Conservation (phyloP, 495 filamentous ascomycete genomes). For the Rusavskia elegans region DNA sequence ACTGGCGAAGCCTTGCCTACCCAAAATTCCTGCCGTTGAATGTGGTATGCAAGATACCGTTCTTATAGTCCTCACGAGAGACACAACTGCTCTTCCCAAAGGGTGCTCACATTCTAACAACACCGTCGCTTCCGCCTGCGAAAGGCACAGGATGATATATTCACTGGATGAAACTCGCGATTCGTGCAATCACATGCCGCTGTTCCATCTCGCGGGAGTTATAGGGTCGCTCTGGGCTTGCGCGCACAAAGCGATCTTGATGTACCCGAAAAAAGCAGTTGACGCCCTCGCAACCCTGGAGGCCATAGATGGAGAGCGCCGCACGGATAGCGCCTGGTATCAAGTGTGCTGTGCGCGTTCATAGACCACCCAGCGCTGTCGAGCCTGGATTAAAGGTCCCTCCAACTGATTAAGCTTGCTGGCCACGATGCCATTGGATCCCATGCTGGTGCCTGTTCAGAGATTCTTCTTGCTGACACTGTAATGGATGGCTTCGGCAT, state of each 20-base stretch:
- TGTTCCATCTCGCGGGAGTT: constrained; percentile 23
- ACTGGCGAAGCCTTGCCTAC: background rate
- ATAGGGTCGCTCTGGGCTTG: constrained; percentile 18
- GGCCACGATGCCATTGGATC: constrained; percentile 14
- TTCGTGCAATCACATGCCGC: constrained; percentile 14
- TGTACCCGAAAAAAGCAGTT: constrained; percentile 19
- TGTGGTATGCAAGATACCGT: background rate
- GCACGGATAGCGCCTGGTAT: constrained; percentile 19
- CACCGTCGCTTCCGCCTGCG: background rate
- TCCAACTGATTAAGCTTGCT: constrained; percentile 16
- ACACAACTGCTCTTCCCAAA: background rate
- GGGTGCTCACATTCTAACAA: background rate
- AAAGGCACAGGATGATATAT: background rate
- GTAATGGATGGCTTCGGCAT: constrained; percentile 25
- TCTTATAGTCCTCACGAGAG: background rate
- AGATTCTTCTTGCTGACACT: constrained; percentile 16
- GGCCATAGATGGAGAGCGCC: constrained; percentile 16
- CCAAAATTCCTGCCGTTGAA: background rate
- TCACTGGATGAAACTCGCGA: background rate
- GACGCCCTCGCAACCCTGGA: constrained; percentile 17
- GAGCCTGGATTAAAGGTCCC: constrained; percentile 9
- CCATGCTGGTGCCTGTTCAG: constrained; percentile 3
- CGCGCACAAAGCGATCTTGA: constrained; percentile 18
- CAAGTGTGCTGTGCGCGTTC: constrained; percentile 21
- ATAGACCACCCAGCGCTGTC: constrained; percentile 11